Percentiles rank a stretch among this genome's conserved stretches.
Evolutionary conservation across 2,329 filamentous ascomycete species (phyloP).

Genomic region (Teratosphaeria destructans): DNA sequence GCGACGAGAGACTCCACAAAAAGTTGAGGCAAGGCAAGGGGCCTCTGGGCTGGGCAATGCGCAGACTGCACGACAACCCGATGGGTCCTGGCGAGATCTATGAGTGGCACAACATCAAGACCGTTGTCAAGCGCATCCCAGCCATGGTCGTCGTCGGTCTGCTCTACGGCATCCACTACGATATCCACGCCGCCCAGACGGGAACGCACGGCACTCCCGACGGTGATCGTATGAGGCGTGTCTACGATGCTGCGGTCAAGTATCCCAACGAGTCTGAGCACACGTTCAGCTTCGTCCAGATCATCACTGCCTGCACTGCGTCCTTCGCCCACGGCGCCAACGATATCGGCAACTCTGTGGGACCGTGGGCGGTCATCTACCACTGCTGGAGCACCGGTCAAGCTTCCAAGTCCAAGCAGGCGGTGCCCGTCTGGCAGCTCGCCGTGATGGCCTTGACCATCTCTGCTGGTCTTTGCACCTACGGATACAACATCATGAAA

Average conservation of each 20-base stretch:
- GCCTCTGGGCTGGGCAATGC: slow-evolving; percentile 76
- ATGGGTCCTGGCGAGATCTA: slow-evolving; percentile 64
- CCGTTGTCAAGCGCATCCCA: slow-evolving; percentile 54
- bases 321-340: slow-evolving; percentile 64
- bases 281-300: slow-evolving; percentile 56
- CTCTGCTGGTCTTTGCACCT: slow-evolving; percentile 49
- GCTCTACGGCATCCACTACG: slow-evolving; percentile 70
- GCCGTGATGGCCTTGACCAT: slow-evolving; percentile 52
- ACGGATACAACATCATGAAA: slow-evolving; percentile 56
- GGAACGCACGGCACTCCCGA: slow-evolving; percentile 64
- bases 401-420: slow-evolving; percentile 46
- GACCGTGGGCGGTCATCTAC: slow-evolving; percentile 54
- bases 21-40: slow-evolving; percentile 53
- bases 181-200: slow-evolving; percentile 66
- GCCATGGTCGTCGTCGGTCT: slow-evolving; percentile 52
- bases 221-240: slow-evolving; percentile 55
- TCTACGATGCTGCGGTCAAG: slow-evolving; percentile 47
- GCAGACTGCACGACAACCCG: slow-evolving; percentile 61
- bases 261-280: slow-evolving; percentile 55
- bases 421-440: slow-evolving; percentile 66
- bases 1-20: slow-evolving; percentile 39
- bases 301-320: slow-evolving; percentile 59
- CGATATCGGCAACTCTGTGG: slow-evolving; percentile 54
- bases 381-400: slow-evolving; percentile 46
- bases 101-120: slow-evolving; percentile 60